Conservation (phyloP, 179 eudicot genomes). For the Corrigiola litoralis region DNA sequence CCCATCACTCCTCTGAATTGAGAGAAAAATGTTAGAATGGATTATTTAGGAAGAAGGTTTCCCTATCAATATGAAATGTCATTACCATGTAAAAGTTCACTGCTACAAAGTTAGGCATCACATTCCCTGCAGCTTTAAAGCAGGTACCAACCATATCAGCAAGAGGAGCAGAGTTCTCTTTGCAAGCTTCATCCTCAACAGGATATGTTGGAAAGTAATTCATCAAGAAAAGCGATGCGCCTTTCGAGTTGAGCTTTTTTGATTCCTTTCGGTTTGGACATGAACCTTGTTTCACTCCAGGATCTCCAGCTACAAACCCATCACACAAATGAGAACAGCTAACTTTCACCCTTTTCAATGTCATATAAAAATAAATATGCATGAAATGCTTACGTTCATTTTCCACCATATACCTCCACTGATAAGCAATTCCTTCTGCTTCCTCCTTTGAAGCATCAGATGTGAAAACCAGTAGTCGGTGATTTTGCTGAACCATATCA, state of each 20-base stretch:
- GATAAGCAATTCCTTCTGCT: constrained; percentile 84
- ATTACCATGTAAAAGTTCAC: constrained; percentile 96
- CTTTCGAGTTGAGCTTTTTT: constrained; percentile 55
- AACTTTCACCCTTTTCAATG: not conserved
- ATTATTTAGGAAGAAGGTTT: too few relatives aligned
- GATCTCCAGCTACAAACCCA: constrained; percentile 81
- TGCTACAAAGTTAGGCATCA: constrained; percentile 85
- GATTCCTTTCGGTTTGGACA: constrained; percentile 91
- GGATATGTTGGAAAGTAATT: constrained; percentile 84
- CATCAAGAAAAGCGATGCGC: constrained; percentile 72
- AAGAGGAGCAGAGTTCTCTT: constrained; percentile 74
- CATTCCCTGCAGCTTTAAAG: constrained; percentile 67
- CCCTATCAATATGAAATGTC: too few relatives aligned
- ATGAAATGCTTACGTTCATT: constrained; percentile 64
- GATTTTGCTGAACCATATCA: constrained; percentile 69
- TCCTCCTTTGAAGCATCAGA: constrained; percentile 90
- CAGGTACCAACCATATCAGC: constrained; percentile 75
- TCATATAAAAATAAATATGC: not conserved
- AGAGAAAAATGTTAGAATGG: constrained; percentile 8
- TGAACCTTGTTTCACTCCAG: constrained; percentile 69
- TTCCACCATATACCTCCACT: constrained; percentile 96
- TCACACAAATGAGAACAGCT: constrained; percentile 1
- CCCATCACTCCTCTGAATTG: constrained; percentile 91
- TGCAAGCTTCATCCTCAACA: constrained; percentile 78
- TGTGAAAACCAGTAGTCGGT: constrained; percentile 85